These are phyloP conservation scores for Yarrowia divulgata DNA, from an alignment of 805 yeast genomes.

Conservation along the genomic window DNA sequence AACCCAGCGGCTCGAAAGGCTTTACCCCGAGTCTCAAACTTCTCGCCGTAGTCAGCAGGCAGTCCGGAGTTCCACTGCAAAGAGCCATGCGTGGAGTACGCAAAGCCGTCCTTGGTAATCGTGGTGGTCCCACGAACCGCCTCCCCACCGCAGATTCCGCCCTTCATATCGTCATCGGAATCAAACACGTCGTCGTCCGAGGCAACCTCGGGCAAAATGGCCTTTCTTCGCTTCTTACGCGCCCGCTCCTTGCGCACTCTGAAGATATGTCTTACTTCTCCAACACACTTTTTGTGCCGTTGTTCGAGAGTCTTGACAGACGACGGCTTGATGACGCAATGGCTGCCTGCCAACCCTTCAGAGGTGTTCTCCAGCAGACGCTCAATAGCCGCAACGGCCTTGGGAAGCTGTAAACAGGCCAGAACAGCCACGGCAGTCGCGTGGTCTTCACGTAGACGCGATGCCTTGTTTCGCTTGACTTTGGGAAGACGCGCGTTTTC, in stretches of 20 bases:
- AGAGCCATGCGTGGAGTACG: constrained; percentile 16
- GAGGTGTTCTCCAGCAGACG: neutral
- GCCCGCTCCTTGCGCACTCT: constrained; percentile 14
- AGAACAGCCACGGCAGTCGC: constrained; percentile 22
- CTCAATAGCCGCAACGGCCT: constrained; percentile 20
- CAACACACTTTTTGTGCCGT: constrained; percentile 24
- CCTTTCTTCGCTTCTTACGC: constrained; percentile 15
- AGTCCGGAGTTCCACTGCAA: constrained; percentile 19
- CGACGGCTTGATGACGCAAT: constrained; percentile 11
- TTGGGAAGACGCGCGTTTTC: constrained; percentile 9
- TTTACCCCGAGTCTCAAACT: constrained; percentile 21
- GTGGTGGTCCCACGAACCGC: constrained; percentile 27
- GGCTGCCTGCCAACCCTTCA: constrained; percentile 13
- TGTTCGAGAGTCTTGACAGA: constrained; percentile 5
- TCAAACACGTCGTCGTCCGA: constrained; percentile 28
- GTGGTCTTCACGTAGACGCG: constrained; percentile 12
- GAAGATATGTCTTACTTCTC: constrained; percentile 17
- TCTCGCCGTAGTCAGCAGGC: constrained; percentile 32
- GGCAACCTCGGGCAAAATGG: neutral
- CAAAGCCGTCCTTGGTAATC: constrained; percentile 33
- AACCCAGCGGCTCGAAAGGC: constrained; percentile 14
- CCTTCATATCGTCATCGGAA: constrained; percentile 35
- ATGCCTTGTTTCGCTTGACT: constrained; percentile 27
- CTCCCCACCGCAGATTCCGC: constrained; percentile 31
- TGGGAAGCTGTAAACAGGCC: constrained; percentile 13